Conservation (phyloP, 257 asterid genomes). For the Solanum dulcamara region DNA sequence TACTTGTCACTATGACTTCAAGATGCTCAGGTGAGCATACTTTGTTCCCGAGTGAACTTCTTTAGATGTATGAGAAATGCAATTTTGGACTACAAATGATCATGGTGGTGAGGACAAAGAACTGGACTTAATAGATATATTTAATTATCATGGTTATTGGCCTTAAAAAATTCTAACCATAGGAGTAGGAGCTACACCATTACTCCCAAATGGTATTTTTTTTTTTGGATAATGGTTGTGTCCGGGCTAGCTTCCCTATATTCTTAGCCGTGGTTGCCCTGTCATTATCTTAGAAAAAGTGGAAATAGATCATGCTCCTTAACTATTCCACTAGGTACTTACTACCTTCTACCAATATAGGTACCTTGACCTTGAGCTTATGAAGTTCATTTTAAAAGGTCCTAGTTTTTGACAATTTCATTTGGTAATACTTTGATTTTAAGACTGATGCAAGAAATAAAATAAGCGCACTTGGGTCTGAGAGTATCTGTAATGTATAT, state of each 20-base stretch:
- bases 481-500: not conserved
- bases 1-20: not conserved
- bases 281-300: no score
- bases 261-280: no score
- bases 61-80: not conserved
- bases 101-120: not conserved
- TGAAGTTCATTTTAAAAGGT: not conserved
- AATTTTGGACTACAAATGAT: not conserved
- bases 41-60: not conserved
- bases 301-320: not conserved
- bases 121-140: not conserved
- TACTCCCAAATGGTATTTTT: not conserved
- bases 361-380: not conserved
- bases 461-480: not conserved
- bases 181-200: not conserved
- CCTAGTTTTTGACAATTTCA: not conserved
- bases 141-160: not conserved
- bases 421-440: not conserved
- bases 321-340: not conserved
- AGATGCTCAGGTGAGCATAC: not conserved
- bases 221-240: not conserved
- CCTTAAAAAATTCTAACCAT: not conserved
- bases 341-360: not conserved
- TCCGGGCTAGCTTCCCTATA: not conserved
- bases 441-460: not conserved